Base-by-base conservation (phyloP, 305 asterid genomes). In the Fraxinus velutina region DNA sequence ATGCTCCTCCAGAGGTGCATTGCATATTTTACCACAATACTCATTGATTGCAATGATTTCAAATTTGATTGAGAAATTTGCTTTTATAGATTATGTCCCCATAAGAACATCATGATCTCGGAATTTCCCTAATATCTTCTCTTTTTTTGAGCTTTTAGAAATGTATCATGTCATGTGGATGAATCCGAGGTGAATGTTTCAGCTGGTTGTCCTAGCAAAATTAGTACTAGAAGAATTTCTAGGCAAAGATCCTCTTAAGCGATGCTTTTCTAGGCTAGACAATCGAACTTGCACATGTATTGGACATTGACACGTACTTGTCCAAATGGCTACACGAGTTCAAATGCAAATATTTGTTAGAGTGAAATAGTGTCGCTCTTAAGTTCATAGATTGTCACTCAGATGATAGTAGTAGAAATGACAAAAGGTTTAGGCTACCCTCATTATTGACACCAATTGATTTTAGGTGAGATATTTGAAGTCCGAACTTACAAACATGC, bases 31-130 rank as follows among this genome's bases (percentile, higher is more conserved):
- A 72, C 78, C 81, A 33, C 71, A 47, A 37, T 17, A 70, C 39
- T 68, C 74, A 29, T 68, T 68, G 37, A 22, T 33, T 17, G 78
- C 37, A 78, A 85, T 87, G 62, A 83, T 81, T 74, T 60, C 44
- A 22, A 76, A 44, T 68, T 55, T 62, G 68, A 80, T 66, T 72
- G 36, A 66, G 27, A 77, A 12, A 34, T 15, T 30, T 78, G 29
- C 33, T 68, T 76, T 68, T 15, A 33, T 50, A 55, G 73, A 75
- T 62, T 75, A 34, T 83, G 90, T 83, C 81, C 77, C 87, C 82
- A 71, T 79, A 72, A 62, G 82, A 66, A 37, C 47, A 70, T 33
- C 60, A 84, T 76, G 76, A 84, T 80, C 19, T 66, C 13, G 37
- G 36, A 12, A 66, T 66, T 22, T 15, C 73, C 73, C 17, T 8